These are phyloP conservation scores for Colletotrichum higginsianum DNA, from an alignment of 2,329 filamentous ascomycete species.

Conservation along the genomic window DNA sequence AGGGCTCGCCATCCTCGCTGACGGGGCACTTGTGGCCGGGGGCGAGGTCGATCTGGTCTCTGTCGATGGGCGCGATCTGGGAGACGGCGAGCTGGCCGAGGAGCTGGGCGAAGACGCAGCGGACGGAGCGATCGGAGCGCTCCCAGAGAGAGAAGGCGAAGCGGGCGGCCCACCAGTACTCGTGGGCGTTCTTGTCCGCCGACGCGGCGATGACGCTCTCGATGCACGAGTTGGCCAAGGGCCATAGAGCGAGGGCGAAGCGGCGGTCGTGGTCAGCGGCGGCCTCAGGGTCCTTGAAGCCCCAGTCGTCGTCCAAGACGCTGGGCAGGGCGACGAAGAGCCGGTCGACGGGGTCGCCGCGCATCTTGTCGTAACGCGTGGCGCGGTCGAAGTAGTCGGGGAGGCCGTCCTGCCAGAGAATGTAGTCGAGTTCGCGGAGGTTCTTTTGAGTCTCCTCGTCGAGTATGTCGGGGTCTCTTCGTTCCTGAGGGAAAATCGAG, in stretches of 20 bases:
- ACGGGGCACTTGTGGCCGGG: neutral
- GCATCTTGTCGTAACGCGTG: slow-evolving; percentile 25
- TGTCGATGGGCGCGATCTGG: neutral
- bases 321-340: slow-evolving; percentile 30
- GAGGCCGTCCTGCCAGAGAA: slow-evolving; percentile 29
- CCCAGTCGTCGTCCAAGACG: slow-evolving; percentile 21
- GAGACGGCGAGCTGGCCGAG: slow-evolving; percentile 21
- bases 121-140: slow-evolving; percentile 23
- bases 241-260: slow-evolving; percentile 38
- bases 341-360: slow-evolving; percentile 32
- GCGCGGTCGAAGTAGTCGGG: slow-evolving; percentile 27
- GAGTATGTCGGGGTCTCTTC: neutral
- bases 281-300: neutral
- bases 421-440: slow-evolving; percentile 33
- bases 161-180: slow-evolving; percentile 37
- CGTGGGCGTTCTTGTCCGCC: slow-evolving; percentile 13
- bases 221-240: slow-evolving; percentile 37
- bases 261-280: slow-evolving; percentile 4
- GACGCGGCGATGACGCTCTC: slow-evolving; percentile 19
- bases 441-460: neutral
- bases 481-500: neutral
- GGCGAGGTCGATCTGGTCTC: neutral
- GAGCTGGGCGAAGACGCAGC: slow-evolving; percentile 37
- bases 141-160: slow-evolving; percentile 36
- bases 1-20: neutral